These are phyloP conservation scores for Petunia hybrid DNA, from an alignment of 305 asterid species.

Conservation along the genomic window DNA sequence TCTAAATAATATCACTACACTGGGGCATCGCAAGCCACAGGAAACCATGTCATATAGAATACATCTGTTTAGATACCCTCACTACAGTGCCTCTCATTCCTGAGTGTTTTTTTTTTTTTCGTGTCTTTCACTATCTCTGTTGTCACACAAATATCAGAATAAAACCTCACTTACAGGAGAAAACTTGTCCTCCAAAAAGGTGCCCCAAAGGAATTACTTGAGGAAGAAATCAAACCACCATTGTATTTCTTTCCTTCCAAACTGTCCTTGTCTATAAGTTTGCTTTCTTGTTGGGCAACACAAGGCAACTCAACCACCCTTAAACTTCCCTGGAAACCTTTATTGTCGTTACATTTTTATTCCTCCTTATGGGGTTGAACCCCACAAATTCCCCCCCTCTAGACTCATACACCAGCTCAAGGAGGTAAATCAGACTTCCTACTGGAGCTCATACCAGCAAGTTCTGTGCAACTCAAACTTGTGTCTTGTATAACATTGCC, in stretches of 20 bases:
- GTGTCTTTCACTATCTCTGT: not conserved
- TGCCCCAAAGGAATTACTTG: not conserved
- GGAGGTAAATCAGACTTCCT: no score
- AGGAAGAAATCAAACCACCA: not conserved
- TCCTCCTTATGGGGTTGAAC: not conserved
- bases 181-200: not conserved
- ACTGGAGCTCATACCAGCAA: no score
- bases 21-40: not conserved
- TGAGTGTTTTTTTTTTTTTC: not conserved
- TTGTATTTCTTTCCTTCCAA: not conserved
- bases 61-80: not conserved
- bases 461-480: no score
- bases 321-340: not conserved
- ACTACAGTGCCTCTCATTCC: not conserved
- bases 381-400: no score
- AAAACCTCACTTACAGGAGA: not conserved
- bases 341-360: not conserved
- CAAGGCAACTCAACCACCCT: not conserved
- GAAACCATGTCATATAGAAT: not conserved
- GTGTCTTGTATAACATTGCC: no score
- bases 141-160: not conserved
- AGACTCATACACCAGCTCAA: no score
- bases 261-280: not conserved
- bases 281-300: not conserved
- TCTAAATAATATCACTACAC: not conserved